phyloP scores from a whole-genome alignment of 78 protist genomes.

The Capsaspora owczarzaki region DNA sequence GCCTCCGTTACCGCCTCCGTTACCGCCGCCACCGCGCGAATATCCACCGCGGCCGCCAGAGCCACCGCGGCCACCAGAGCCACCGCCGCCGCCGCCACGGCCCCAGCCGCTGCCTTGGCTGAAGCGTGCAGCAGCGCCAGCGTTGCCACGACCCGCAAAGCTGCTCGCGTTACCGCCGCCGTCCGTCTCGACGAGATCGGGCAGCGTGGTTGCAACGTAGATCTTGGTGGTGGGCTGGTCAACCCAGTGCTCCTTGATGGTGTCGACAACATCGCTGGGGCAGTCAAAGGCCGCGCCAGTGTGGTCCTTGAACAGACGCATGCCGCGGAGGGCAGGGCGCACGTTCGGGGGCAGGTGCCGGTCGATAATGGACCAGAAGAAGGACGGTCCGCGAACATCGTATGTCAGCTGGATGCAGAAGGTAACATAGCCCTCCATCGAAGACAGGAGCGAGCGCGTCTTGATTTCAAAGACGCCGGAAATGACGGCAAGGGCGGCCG shows the following conservation, averaged over 20 bases:
- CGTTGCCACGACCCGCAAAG: not conserved
- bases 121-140: not conserved
- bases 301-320: not conserved
- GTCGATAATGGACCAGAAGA: not conserved
- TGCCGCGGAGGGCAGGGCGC: not conserved
- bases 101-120: not conserved
- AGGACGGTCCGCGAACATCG: not conserved
- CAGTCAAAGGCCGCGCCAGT: not conserved
- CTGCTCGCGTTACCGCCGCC: not conserved
- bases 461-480: slow-evolving; percentile 8
- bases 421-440: not conserved
- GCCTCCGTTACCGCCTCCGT: no score
- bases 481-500: slow-evolving; percentile 36
- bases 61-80: slow-evolving; percentile 5
- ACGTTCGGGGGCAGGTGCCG: not conserved
- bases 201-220: not conserved
- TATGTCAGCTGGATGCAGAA: not conserved
- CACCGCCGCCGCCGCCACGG: not conserved
- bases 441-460: slow-evolving; percentile 6
- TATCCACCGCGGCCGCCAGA: not conserved
- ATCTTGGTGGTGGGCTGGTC: not conserved
- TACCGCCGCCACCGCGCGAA: not conserved
- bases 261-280: not conserved
- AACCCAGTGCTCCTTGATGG: not conserved
- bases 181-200: not conserved